Evolutionary conservation across 805 yeast species (phyloP).

Genomic region (Schwanniomyces vanrijiae): DNA sequence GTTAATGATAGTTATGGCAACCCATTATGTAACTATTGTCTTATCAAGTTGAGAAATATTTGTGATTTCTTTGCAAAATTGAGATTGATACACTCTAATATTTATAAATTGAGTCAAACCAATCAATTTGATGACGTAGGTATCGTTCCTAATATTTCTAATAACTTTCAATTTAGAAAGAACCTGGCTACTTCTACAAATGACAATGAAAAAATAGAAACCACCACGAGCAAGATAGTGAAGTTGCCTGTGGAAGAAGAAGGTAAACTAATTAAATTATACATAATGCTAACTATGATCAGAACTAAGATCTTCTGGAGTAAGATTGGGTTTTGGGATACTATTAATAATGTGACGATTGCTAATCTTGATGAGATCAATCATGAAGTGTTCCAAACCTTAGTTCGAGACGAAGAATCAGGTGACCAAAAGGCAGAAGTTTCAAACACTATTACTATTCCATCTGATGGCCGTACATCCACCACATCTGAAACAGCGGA

Average conservation of each 20-base stretch:
- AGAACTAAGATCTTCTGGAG: constrained; percentile 82
- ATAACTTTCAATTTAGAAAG: constrained; percentile 27
- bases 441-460: not conserved
- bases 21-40: constrained; percentile 80
- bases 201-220: not conserved
- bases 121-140: constrained; percentile 25
- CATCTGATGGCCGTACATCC: not conserved
- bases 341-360: constrained; percentile 34
- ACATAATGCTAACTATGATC: constrained; percentile 52
- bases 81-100: constrained; percentile 53
- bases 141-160: constrained; percentile 4
- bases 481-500: not conserved
- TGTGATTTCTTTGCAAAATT: constrained; percentile 82
- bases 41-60: constrained; percentile 72
- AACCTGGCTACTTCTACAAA: not conserved
- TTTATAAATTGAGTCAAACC: constrained; percentile 55
- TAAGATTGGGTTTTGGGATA: constrained; percentile 76
- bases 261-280: constrained; percentile 42
- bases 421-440: not conserved
- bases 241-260: constrained; percentile 26
- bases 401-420: constrained; percentile 3
- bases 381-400: constrained; percentile 17
- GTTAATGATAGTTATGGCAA: constrained; percentile 37
- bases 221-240: not conserved
- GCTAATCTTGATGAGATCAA: constrained; percentile 24